These are phyloP conservation scores for Scutellaria galericulata DNA, from an alignment of 257 asterid species.

Conservation along the genomic window DNA sequence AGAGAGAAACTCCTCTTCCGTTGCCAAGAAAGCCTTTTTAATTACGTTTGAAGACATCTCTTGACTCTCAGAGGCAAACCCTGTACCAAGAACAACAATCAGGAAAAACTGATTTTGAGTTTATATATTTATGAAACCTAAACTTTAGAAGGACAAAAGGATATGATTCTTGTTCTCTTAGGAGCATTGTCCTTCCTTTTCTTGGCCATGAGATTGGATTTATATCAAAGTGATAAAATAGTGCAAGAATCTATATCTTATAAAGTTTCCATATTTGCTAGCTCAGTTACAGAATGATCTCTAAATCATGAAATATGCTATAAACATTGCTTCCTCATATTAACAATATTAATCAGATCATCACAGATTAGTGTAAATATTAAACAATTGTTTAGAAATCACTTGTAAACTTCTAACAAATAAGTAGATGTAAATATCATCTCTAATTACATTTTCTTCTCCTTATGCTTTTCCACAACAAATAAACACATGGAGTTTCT, in stretches of 20 bases:
- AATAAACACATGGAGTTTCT: not conserved
- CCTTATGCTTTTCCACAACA: not conserved
- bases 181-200: too few species aligned
- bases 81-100: conserved; percentile 49
- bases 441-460: not conserved
- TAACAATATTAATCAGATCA: not conserved
- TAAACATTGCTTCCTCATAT: not conserved
- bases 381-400: not conserved
- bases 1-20: conserved; percentile 83
- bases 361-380: too few species aligned
- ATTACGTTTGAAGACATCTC: conserved; percentile 75
- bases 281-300: not conserved
- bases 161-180: too few species aligned
- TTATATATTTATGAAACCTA: not conserved
- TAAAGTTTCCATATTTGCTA: not conserved
- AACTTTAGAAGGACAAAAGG: too few species aligned
- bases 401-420: not conserved
- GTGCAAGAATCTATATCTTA: not conserved
- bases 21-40: conserved; percentile 77
- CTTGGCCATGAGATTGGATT: too few species aligned
- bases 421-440: not conserved
- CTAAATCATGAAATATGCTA: conserved; percentile 1
- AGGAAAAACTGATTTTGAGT: not conserved
- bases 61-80: conserved; percentile 63
- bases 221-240: too few species aligned